Conservation (phyloP, 2,329 filamentous ascomycete species). For the Monosporascus ibericus region DNA sequence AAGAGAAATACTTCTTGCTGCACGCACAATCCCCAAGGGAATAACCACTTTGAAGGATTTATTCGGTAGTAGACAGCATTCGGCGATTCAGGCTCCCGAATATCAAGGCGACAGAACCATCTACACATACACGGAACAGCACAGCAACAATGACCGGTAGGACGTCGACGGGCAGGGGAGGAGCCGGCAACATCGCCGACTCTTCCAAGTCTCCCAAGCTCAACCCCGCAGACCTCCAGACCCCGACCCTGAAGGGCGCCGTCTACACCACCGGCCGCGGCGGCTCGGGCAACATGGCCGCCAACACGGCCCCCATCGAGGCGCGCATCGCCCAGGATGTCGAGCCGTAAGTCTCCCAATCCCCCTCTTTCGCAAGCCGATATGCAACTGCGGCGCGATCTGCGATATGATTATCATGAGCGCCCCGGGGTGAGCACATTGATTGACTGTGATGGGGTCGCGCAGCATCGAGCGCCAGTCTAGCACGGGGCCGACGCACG, state of each 20-base stretch:
- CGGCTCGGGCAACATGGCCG: conserved; percentile 81
- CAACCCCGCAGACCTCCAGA: conserved; percentile 62
- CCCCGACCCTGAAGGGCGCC: conserved; percentile 76
- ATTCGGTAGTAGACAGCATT: too few species aligned
- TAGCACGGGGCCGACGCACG: conserved; percentile 55
- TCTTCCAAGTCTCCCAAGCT: conserved; percentile 40
- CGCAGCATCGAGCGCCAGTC: conserved; percentile 47
- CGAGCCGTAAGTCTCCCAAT: conserved; percentile 47
- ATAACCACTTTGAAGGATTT: too few species aligned
- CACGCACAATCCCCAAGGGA: too few species aligned
- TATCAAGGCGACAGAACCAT: too few species aligned
- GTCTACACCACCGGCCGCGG: conserved; percentile 86
- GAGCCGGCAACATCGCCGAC: conserved; percentile 68
- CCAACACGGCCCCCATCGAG: conserved; percentile 62
- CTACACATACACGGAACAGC: not conserved
- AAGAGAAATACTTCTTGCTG: too few species aligned
- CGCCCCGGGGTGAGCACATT: not conserved
- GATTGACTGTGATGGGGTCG: not conserved
- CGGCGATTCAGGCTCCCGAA: too few species aligned
- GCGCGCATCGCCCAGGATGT: conserved; percentile 82
- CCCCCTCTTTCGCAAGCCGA: conserved; percentile 8
- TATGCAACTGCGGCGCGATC: too few species aligned
- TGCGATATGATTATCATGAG: too few species aligned
- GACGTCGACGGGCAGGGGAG: conserved; percentile 68
- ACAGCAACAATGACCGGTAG: conserved; percentile 32